Percentiles rank a stretch among this genome's conserved stretches.
These are phyloP conservation scores for Boletus pseudo-olivaceus DNA, from an alignment of 768 basidiomycete genomes.

Conservation along the genomic window DNA sequence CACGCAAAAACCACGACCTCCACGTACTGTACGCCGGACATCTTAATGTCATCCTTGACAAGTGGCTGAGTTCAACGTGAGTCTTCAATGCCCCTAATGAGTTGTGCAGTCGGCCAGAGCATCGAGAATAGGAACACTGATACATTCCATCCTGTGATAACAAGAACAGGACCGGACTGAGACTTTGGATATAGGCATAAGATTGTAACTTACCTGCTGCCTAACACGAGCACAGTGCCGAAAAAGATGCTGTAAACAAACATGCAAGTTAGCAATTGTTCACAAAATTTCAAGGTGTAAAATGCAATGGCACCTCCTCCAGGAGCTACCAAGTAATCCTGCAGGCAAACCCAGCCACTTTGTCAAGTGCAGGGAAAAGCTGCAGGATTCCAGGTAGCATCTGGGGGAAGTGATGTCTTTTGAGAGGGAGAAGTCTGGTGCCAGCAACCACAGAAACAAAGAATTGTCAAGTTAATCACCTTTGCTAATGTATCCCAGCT, in stretches of 20 bases:
- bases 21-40: conserved; percentile 28
- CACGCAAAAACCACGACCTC: not conserved
- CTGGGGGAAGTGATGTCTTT: not conserved
- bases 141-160: conserved; percentile 25
- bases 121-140: conserved; percentile 24
- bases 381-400: conserved; percentile 12
- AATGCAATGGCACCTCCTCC: conserved; percentile 3
- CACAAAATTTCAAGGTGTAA: not conserved
- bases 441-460: conserved; percentile 6
- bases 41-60: conserved; percentile 26
- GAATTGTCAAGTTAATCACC: conserved; percentile 19
- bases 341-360: conserved; percentile 12
- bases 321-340: conserved; percentile 22
- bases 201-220: conserved; percentile 9
- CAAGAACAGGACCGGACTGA: not conserved
- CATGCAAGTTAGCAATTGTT: conserved; percentile 7
- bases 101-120: conserved; percentile 25
- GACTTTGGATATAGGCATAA: not conserved
- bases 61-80: conserved; percentile 31
- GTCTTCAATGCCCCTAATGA: conserved; percentile 18
- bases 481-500: conserved; percentile 29
- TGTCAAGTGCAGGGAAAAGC: conserved; percentile 6
- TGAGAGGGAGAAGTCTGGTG: not conserved
- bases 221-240: conserved; percentile 22
- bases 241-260: conserved; percentile 21